Evolutionary conservation across 1,284 basidiomycete genomes (phyloP).

Genomic region (Schizophyllum amplum): DNA sequence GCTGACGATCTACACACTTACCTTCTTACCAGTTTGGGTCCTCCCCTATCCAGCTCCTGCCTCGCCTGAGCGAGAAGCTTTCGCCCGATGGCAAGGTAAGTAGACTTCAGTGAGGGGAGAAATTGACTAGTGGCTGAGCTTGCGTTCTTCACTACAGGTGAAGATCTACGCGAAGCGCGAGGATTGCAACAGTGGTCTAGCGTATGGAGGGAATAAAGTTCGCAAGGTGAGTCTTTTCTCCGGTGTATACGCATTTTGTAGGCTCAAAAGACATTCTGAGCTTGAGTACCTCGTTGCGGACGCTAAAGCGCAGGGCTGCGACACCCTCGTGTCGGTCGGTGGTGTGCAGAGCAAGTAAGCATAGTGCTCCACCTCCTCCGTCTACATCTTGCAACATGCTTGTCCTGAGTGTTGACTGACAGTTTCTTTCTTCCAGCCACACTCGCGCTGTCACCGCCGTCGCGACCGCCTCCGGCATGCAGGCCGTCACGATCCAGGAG

Average conservation of each 20-base stretch:
- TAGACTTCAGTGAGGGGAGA: too few relatives aligned
- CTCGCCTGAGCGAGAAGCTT: constrained; percentile 12
- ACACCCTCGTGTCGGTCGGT: constrained; percentile 19
- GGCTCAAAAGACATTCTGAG: constrained; percentile 9
- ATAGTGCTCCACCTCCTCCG: too few relatives aligned
- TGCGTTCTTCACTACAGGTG: constrained; percentile 3
- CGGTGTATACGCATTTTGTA: neutral
- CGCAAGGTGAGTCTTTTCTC: neutral
- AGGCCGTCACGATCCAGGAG: constrained; percentile 20
- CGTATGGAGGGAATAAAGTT: constrained; percentile 15
- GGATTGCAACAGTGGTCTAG: constrained; percentile 19
- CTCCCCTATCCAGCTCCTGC: constrained; percentile 12
- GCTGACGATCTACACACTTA: neutral
- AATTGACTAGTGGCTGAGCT: too few relatives aligned
- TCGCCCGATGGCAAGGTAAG: constrained; percentile 5
- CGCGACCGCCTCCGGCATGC: constrained; percentile 18
- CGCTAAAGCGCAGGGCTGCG: constrained; percentile 14
- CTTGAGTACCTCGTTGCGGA: constrained; percentile 20
- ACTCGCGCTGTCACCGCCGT: constrained; percentile 21
- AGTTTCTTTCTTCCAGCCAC: constrained; percentile 6
- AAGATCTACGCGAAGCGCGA: constrained; percentile 20
- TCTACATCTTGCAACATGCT: too few relatives aligned
- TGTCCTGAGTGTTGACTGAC: neutral
- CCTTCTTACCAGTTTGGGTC: constrained; percentile 6
- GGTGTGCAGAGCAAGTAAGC: constrained; percentile 18